Percentiles rank a stretch among this genome's conserved stretches.
Evolutionary conservation across 1,284 basidiomycete species (phyloP).

Genomic region (Fomitiporia mediterranea): DNA sequence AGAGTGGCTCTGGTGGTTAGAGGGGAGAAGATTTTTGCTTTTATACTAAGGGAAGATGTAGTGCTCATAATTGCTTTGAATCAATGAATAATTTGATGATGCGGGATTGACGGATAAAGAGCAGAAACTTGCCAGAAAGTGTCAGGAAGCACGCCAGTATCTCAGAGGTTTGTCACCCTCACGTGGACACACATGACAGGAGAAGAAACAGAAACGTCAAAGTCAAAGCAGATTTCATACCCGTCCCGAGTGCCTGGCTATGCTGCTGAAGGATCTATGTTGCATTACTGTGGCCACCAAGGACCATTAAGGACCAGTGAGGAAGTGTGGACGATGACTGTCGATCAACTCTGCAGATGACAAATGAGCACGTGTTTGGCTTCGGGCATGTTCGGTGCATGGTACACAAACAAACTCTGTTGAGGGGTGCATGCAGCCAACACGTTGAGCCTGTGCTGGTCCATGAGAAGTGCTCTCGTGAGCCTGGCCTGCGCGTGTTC

Average conservation of each 20-base stretch:
- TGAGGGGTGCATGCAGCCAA: background rate
- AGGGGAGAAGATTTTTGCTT: background rate
- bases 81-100: too few relatives aligned
- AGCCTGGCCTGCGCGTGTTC: background rate
- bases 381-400: background rate
- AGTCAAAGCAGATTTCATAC: too few relatives aligned
- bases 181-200: background rate
- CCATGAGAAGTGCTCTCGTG: too few relatives aligned
- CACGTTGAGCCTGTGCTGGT: too few relatives aligned
- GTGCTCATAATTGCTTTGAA: too few relatives aligned
- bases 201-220: background rate
- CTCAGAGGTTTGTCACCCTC: background rate
- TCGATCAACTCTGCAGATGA: background rate
- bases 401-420: background rate
- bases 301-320: too few relatives aligned
- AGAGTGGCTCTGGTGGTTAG: background rate
- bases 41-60: background rate
- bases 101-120: background rate
- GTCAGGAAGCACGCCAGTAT: background rate
- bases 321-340: too few relatives aligned
- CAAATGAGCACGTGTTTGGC: background rate
- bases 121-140: background rate
- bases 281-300: too few relatives aligned
- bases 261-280: too few relatives aligned
- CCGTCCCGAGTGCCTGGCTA: too few relatives aligned